Base-by-base conservation (phyloP, 495 filamentous ascomycete species). In the Hypoxylon fuscum region DNA sequence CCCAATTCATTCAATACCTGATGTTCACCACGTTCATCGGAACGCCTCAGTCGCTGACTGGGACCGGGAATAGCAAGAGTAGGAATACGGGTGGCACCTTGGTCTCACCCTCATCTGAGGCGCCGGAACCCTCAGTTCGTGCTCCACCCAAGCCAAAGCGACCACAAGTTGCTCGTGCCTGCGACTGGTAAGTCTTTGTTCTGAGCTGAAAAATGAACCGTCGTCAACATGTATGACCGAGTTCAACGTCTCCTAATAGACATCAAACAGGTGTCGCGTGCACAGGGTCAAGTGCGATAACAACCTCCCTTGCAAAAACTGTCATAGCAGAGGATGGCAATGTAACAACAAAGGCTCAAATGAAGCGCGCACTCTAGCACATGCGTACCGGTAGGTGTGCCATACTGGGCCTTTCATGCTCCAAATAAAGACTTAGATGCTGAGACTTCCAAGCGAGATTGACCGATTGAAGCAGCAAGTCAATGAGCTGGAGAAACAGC, bases 261-360 rank as follows among this genome's bases (percentile, higher is more conserved):
- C 48, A 12, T 27, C 32, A 10, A 45, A 41, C 40, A 63, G 59
- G 32, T 83, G 80, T 44, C 77, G 79, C 7, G 54, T 73, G 5
- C 74, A 80, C 49, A 71, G 79, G 2, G 74, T 78, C 58, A 81
- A 79, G 56, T 82, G 79, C 55, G 78, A 84, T 59, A 74, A 73
- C 37, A 54, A 64, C 15, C 53, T 70, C 40, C 80, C 78, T 8
- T 83, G 81, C 62, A 60, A 54, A 14, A 82, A 83, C 58, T 82
- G 80, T 52, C 53, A 69, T 44, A 72, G 22, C 18, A 69, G 73
- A 66, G 78, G 79, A 1, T 71, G 63, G 14, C 56, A 69, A 9
- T 80, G 76, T 63, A 74, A 65, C 52, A 77, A 76, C 52, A 77
- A 76, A 20, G 72, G 71, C 34, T 57, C 62, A 10, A 55, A 56